phyloP scores from a whole-genome alignment of 345 rosid species.

The Eucalyptus pumila region DNA sequence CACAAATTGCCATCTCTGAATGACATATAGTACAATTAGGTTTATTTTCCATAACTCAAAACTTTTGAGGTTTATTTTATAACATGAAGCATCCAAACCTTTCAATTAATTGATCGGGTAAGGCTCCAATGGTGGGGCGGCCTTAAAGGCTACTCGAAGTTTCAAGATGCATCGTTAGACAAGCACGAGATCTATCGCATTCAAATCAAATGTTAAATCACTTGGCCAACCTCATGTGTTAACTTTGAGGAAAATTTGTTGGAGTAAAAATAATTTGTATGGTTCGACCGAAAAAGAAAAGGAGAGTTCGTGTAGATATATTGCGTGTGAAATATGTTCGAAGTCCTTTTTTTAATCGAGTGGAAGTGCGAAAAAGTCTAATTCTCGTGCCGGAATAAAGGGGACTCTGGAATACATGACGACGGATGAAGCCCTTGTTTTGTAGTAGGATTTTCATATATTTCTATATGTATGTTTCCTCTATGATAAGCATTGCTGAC shows the following conservation, averaged over 20 bases:
- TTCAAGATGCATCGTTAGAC: not conserved
- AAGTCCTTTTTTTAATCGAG: not conserved
- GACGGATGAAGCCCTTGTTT: not conserved
- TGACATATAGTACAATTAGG: too few relatives aligned
- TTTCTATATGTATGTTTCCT: not conserved
- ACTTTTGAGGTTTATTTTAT: not conserved
- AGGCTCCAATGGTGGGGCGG: not conserved
- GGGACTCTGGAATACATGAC: not conserved
- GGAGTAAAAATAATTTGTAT: not conserved
- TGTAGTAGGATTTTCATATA: not conserved
- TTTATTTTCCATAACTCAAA: too few relatives aligned
- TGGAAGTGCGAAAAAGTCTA: not conserved
- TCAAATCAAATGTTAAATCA: not conserved
- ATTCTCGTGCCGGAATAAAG: not conserved
- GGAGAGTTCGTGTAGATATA: not conserved
- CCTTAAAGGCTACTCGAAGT: not conserved
- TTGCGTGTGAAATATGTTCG: not conserved
- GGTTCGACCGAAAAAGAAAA: not conserved
- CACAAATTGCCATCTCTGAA: too few relatives aligned
- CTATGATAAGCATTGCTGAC: not conserved
- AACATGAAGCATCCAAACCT: not conserved
- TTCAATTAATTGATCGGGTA: not conserved
- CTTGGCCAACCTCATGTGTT: not conserved
- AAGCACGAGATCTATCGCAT: not conserved
- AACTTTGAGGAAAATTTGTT: not conserved